Percentiles rank a stretch among this genome's conserved stretches.
Conservation (phyloP, 306 rosid genomes). For the Pyrus communis region DNA sequence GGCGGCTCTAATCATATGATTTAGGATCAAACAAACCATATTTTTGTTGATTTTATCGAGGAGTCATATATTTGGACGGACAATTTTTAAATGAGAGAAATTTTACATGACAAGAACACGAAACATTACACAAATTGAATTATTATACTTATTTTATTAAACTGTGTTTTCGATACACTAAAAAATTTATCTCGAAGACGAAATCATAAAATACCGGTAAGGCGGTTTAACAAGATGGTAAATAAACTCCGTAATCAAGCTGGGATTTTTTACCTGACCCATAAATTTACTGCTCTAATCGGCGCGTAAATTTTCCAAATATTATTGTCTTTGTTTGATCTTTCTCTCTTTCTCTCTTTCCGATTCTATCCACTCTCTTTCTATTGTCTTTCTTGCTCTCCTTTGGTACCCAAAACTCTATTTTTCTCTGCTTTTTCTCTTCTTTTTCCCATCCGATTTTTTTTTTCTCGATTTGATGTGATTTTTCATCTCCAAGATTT, state of each 20-base stretch:
- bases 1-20: not conserved
- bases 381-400: not conserved
- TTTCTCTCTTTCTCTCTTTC: not conserved
- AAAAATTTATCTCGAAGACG: fast-evolving
- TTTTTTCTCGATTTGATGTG: not conserved
- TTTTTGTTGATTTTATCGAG: not conserved
- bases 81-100: too few relatives aligned
- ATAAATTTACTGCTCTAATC: not conserved
- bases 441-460: not conserved
- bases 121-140: fast-evolving
- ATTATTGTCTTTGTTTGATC: not conserved
- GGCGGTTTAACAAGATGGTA: constrained; percentile 3
- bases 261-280: not conserved
- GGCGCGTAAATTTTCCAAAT: not conserved
- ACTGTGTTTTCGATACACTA: fast-evolving
- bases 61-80: not conserved
- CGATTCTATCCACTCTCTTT: constrained; percentile 7
- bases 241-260: not conserved
- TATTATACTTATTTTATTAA: too few relatives aligned
- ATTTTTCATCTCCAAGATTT: constrained; percentile 7
- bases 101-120: fast-evolving
- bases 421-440: not conserved
- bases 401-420: not conserved
- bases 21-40: not conserved
- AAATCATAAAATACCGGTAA: constrained; percentile 13